phyloP scores from a whole-genome alignment of 495 filamentous ascomycete species.

The Pyronema domesticum region DNA sequence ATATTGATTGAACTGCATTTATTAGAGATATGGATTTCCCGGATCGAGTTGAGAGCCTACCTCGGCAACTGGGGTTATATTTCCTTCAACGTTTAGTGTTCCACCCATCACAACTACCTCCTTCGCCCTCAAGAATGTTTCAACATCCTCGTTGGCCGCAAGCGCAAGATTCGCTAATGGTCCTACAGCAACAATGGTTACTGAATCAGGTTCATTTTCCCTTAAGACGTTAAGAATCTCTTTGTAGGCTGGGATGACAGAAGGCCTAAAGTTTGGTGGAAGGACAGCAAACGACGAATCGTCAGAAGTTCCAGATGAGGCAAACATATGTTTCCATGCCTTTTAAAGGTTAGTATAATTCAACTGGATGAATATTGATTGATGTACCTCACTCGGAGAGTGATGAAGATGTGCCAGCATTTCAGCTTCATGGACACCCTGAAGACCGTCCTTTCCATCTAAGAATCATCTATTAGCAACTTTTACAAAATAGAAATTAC shows the following conservation, averaged over 20 bases:
- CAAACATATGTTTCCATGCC: constrained; percentile 72
- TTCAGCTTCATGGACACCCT: constrained; percentile 69
- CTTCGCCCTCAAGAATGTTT: constrained; percentile 72
- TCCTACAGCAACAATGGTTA: constrained; percentile 77
- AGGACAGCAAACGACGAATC: constrained; percentile 22
- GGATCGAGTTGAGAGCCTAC: background rate
- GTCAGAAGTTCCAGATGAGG: constrained; percentile 29
- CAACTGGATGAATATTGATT: constrained; percentile 44
- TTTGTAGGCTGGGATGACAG: constrained; percentile 49
- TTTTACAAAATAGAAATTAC: background rate
- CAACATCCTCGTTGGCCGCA: constrained; percentile 66
- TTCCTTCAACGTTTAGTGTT: constrained; percentile 58
- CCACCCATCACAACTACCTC: constrained; percentile 96
- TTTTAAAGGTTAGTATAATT: constrained; percentile 20
- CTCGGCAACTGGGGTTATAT: constrained; percentile 29
- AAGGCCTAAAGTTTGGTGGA: constrained; percentile 40
- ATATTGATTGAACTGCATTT: constrained; percentile 62
- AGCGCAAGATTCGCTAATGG: constrained; percentile 82
- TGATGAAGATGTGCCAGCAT: constrained; percentile 42
- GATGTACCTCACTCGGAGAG: constrained; percentile 67
- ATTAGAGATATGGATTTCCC: background rate
- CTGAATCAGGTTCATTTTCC: constrained; percentile 60
- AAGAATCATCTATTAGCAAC: background rate
- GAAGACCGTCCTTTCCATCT: constrained; percentile 86
- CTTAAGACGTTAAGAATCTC: constrained; percentile 71